phyloP scores from a whole-genome alignment of 331 rosid species.

The Telfairia occidentalis region DNA sequence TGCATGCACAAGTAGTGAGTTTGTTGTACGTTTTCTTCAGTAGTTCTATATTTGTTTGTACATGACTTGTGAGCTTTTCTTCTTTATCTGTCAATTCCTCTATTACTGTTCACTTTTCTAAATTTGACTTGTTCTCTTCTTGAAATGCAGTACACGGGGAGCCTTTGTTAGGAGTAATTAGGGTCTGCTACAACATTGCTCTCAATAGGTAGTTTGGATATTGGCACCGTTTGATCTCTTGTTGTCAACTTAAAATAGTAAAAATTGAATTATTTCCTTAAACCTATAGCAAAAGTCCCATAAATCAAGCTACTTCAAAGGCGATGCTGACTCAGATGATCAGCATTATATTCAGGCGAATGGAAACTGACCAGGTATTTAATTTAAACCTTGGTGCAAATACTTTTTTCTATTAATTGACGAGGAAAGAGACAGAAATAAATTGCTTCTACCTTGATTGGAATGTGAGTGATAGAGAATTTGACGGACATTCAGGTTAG shows the following conservation, averaged over 20 bases:
- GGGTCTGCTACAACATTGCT: conserved; percentile 98
- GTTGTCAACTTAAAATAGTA: conserved; percentile 16
- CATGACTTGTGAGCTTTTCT: neutral
- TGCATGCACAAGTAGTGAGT: neutral
- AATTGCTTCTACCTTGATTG: conserved; percentile 15
- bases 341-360: conserved; percentile 81
- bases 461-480: conserved; percentile 10
- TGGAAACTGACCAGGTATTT: conserved; percentile 82
- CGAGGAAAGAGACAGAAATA: neutral
- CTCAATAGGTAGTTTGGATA: conserved; percentile 71
- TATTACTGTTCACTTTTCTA: neutral
- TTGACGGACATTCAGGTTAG: conserved; percentile 38
- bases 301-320: conserved; percentile 98
- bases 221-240: conserved; percentile 10
- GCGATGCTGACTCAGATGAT: conserved; percentile 99
- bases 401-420: conserved; percentile 4
- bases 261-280: conserved; percentile 27
- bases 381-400: conserved; percentile 20
- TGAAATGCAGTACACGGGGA: conserved; percentile 84
- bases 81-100: neutral
- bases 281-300: conserved; percentile 81
- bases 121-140: conserved; percentile 1
- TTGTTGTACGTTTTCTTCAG: neutral
- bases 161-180: conserved; percentile 80
- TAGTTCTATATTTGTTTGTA: neutral